Conservation (phyloP, 1,139 yeast genomes). For the Hyphopichia wangnamkhiaoensis region DNA sequence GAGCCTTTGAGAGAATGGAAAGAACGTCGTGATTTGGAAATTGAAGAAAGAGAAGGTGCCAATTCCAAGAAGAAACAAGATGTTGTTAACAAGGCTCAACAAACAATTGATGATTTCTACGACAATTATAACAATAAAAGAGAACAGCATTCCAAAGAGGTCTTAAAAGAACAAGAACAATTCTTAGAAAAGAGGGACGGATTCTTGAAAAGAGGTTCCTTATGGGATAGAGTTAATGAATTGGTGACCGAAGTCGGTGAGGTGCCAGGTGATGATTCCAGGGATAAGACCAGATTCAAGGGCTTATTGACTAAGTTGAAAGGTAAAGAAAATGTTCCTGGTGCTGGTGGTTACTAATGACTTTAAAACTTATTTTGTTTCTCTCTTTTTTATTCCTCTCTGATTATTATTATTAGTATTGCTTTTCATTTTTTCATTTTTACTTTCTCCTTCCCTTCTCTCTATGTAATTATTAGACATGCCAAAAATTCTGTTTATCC, state of each 20-base stretch:
- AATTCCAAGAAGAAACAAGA: slow-evolving; percentile 67
- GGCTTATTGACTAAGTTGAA: slow-evolving; percentile 63
- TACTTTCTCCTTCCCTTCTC: neutral
- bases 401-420: too few species aligned
- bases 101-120: slow-evolving; percentile 89
- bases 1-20: slow-evolving; percentile 76
- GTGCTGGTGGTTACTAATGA: slow-evolving; percentile 42
- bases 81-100: slow-evolving; percentile 75
- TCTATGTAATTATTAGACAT: slow-evolving; percentile 1
- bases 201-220: slow-evolving; percentile 72
- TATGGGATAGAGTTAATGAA: slow-evolving; percentile 83
- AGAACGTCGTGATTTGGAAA: slow-evolving; percentile 78
- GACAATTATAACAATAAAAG: slow-evolving; percentile 88
- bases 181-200: slow-evolving; percentile 78
- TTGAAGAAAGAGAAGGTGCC: slow-evolving; percentile 76
- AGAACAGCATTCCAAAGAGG: slow-evolving; percentile 67
- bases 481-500: neutral
- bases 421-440: neutral
- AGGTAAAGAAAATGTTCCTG: slow-evolving; percentile 74
- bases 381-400: neutral
- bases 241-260: slow-evolving; percentile 48
- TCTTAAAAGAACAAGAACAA: slow-evolving; percentile 66
- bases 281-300: slow-evolving; percentile 74
- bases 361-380: neutral
- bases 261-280: slow-evolving; percentile 42